phyloP scores from a whole-genome alignment of 768 basidiomycete species.

The Chalciporus pseudorubinellus region DNA sequence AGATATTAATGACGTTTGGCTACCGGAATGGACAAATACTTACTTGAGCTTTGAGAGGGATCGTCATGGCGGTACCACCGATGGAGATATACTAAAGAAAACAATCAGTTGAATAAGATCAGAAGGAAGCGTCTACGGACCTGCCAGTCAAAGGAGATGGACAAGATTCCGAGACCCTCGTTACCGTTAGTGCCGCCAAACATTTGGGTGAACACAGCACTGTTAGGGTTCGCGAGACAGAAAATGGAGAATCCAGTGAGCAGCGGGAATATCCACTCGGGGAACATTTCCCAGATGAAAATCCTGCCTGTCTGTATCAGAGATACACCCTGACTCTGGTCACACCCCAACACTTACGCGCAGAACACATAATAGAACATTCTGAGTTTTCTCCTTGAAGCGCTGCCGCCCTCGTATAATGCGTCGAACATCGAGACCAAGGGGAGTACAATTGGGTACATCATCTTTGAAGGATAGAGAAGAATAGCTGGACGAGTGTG shows the following conservation, averaged over 20 bases:
- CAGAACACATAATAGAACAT: constrained; percentile 22
- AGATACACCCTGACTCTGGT: constrained; percentile 23
- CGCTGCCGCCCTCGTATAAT: constrained; percentile 41
- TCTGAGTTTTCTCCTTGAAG: constrained; percentile 40
- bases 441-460: constrained; percentile 38
- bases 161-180: constrained; percentile 62
- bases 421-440: constrained; percentile 28
- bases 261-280: constrained; percentile 48
- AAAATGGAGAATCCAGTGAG: constrained; percentile 62
- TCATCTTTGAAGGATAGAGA: constrained; percentile 46
- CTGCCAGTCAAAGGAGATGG: constrained; percentile 59
- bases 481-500: constrained; percentile 11
- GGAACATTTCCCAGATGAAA: constrained; percentile 27
- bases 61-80: constrained; percentile 47
- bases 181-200: constrained; percentile 69
- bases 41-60: constrained; percentile 53
- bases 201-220: constrained; percentile 35
- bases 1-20: neutral
- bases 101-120: neutral
- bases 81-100: constrained; percentile 22
- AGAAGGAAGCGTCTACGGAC: constrained; percentile 32
- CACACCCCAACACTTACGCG: constrained; percentile 24
- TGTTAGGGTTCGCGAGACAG: constrained; percentile 50
- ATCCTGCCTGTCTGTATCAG: constrained; percentile 32
- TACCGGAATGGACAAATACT: neutral